Evolutionary conservation across 108 stramenopile species (phyloP).

Genomic region (Nitzschia sp.): DNA sequence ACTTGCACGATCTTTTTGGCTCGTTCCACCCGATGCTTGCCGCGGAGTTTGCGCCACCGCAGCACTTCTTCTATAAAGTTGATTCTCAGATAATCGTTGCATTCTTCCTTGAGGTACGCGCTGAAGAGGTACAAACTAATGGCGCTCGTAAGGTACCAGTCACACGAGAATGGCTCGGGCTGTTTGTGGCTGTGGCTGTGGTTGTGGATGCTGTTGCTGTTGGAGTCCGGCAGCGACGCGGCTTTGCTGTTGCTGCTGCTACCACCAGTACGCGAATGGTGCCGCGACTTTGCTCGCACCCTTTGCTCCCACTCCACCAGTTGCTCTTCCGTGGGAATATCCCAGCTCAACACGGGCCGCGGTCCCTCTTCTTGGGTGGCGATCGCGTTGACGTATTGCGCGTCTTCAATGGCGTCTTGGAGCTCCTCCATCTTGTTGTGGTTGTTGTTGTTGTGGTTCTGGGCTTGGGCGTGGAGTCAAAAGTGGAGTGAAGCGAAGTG

Average conservation of each 20-base stretch:
- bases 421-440: conserved; percentile 72
- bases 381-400: conserved; percentile 88
- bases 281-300: background rate
- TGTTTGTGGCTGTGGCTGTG: no score
- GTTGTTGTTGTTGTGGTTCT: no score
- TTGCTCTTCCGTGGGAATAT: conserved; percentile 68
- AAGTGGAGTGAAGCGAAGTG: no score
- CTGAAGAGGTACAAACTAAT: conserved; percentile 77
- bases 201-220: no score
- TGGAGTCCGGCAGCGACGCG: no score
- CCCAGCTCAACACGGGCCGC: conserved; percentile 73
- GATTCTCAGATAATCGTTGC: conserved; percentile 67
- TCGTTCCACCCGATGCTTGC: conserved; percentile 42
- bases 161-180: conserved; percentile 42
- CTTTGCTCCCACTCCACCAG: conserved; percentile 50
- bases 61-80: conserved; percentile 78
- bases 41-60: conserved; percentile 49
- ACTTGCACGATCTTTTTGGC: conserved; percentile 42
- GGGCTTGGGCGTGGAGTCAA: no score
- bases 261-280: background rate
- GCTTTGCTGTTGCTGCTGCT: background rate
- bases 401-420: conserved; percentile 89
- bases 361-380: conserved; percentile 76
- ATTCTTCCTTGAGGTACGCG: conserved; percentile 60
- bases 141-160: conserved; percentile 56